A percentile compares a stretch with the other conserved stretches of the same genome.
These are phyloP conservation scores for Chaetothyriales sp. DNA, from an alignment of 2,329 filamentous ascomycete species.

Conservation along the genomic window DNA sequence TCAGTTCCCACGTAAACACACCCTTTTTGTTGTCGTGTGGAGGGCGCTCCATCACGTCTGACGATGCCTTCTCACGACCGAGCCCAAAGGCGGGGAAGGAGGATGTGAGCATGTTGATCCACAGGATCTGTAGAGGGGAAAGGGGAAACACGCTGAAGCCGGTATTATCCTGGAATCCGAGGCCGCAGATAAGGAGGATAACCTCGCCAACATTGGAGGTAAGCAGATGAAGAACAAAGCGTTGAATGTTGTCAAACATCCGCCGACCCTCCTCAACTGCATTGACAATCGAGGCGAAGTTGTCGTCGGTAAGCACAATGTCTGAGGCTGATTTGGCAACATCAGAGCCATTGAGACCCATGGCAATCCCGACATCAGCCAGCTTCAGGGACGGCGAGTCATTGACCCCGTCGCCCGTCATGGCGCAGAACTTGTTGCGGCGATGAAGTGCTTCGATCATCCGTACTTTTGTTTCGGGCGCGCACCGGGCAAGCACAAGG, in stretches of 20 bases:
- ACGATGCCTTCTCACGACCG: slow-evolving; percentile 40
- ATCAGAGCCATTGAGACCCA: slow-evolving; percentile 71
- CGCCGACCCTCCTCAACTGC: slow-evolving; percentile 70
- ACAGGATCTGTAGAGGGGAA: slow-evolving; percentile 44
- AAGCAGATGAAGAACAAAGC: slow-evolving; percentile 45
- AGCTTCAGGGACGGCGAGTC: slow-evolving; percentile 67
- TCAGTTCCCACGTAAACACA: slow-evolving; percentile 38
- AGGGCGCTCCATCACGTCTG: slow-evolving; percentile 40
- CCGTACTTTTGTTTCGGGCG: slow-evolving; percentile 71
- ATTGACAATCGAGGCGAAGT: slow-evolving; percentile 72
- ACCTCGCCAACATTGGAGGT: slow-evolving; percentile 44
- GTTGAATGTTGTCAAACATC: slow-evolving; percentile 82
- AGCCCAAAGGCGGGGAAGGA: slow-evolving; percentile 45
- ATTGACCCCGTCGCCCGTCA: slow-evolving; percentile 83
- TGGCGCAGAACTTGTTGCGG: slow-evolving; percentile 60
- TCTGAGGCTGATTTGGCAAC: slow-evolving; percentile 68
- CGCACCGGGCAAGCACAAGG: slow-evolving; percentile 68
- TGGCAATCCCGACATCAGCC: slow-evolving; percentile 75
- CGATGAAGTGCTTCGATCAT: slow-evolving; percentile 83
- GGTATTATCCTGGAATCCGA: slow-evolving; percentile 41
- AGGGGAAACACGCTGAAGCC: slow-evolving; percentile 43
- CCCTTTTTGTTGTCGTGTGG: slow-evolving; percentile 38
- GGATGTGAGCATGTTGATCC: slow-evolving; percentile 50
- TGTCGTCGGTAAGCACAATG: slow-evolving; percentile 53
- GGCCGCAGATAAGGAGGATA: slow-evolving; percentile 40